Conservation (phyloP, 257 asterid genomes). For the Penstemon barbatus region DNA sequence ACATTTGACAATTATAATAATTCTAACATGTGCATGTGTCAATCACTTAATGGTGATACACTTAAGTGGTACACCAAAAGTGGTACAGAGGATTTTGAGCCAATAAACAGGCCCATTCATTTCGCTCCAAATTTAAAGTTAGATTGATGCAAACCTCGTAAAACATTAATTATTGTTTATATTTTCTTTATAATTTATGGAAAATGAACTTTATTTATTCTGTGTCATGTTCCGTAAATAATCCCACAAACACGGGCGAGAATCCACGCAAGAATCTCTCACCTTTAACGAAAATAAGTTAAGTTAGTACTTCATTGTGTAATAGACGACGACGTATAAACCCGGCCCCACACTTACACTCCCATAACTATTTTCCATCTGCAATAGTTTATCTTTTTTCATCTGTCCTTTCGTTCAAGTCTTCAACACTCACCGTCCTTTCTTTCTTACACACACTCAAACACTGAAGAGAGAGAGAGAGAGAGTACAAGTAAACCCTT, state of each 20-base stretch:
- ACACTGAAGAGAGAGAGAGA: constrained; percentile 14
- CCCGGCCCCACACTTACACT: constrained; percentile 28
- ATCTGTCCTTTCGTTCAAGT: constrained; percentile 24
- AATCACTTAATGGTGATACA: too few species aligned
- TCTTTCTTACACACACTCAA: constrained; percentile 19
- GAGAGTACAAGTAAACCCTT: constrained; percentile 3
- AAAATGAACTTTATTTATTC: background rate
- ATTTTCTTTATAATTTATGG: too few species aligned
- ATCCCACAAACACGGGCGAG: constrained; percentile 24
- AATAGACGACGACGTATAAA: constrained; percentile 29
- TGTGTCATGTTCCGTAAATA: constrained; percentile 33
- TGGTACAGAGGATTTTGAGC: too few species aligned
- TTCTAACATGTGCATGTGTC: too few species aligned
- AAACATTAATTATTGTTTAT: too few species aligned
- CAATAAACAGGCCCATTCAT: too few species aligned
- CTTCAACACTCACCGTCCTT: constrained; percentile 25
- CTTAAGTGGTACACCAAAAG: too few species aligned
- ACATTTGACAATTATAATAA: too few species aligned
- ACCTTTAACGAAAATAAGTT: constrained; percentile 12
- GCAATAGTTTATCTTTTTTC: constrained; percentile 13
- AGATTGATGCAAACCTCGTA: too few species aligned
- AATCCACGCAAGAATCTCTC: constrained; percentile 7
- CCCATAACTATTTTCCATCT: background rate
- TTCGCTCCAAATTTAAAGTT: too few species aligned
- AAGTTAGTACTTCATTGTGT: constrained; percentile 5